Evolutionary conservation across 129 eudicot species (phyloP).

Genomic region (Kitagawia praeruptora): DNA sequence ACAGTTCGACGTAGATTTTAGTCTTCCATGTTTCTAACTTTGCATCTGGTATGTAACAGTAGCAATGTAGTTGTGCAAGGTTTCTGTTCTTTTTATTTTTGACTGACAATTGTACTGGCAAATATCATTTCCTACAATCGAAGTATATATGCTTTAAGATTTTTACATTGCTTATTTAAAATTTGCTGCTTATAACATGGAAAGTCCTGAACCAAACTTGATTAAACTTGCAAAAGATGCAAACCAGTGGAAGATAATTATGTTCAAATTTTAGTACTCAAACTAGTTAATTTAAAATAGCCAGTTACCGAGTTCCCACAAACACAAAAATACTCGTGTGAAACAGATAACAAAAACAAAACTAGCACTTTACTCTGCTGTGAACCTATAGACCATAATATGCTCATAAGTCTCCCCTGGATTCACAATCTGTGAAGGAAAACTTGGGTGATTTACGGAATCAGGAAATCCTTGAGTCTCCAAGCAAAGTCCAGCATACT

Average conservation of each 20-base stretch:
- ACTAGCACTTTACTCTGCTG: conserved; percentile 20
- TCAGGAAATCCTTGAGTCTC: conserved; percentile 79
- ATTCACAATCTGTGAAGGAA: conserved; percentile 66
- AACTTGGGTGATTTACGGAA: conserved; percentile 49
- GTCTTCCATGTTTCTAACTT: too few relatives aligned
- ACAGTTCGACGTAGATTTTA: too few relatives aligned
- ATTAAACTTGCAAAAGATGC: neutral
- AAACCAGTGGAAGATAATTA: neutral
- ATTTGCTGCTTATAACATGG: neutral
- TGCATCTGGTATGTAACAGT: too few relatives aligned
- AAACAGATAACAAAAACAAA: neutral
- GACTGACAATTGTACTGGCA: neutral
- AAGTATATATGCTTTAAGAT: neutral
- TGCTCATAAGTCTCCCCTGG: conserved; percentile 47
- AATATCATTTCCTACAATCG: neutral
- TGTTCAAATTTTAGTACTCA: neutral
- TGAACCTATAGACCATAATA: conserved; percentile 59
- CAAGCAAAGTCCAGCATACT: conserved; percentile 42
- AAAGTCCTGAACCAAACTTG: neutral
- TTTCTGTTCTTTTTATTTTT: neutral
- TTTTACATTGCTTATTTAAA: neutral
- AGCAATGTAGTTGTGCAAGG: neutral
- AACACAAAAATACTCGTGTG: neutral
- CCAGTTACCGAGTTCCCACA: neutral
- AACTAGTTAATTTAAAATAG: neutral